Conservation (phyloP, 2,329 filamentous ascomycete genomes). For the Fusarium paranaense region DNA sequence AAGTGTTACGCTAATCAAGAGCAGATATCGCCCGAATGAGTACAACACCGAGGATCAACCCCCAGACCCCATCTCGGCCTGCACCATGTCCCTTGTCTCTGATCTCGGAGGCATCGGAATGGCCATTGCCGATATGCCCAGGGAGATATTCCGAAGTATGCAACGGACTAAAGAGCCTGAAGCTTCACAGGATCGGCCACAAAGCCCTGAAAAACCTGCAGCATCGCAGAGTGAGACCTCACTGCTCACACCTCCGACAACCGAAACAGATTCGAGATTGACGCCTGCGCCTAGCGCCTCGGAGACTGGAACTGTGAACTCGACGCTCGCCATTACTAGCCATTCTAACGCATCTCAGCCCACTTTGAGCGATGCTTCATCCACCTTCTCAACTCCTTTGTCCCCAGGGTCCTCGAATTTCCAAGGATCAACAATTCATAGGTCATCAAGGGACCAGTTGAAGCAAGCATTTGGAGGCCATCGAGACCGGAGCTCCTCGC, state of each 20-base stretch:
- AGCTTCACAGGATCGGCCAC: not conserved
- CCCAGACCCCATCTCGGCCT: conserved; percentile 82
- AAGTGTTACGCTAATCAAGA: conserved; percentile 12
- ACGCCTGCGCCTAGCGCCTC: conserved; percentile 14
- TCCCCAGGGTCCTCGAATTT: conserved; percentile 22
- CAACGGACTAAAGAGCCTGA: conserved; percentile 36
- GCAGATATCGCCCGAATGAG: conserved; percentile 66
- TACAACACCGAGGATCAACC: conserved; percentile 84
- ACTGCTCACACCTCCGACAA: not conserved
- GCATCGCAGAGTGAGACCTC: conserved; percentile 18
- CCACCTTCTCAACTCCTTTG: conserved; percentile 25
- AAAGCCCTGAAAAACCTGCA: conserved; percentile 1
- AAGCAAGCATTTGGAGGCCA: conserved; percentile 27
- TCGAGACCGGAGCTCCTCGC: conserved; percentile 30
- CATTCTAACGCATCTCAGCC: conserved; percentile 39
- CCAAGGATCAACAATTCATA: conserved; percentile 21
- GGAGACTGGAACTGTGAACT: conserved; percentile 8
- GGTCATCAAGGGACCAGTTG: conserved; percentile 29
- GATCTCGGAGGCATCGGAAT: conserved; percentile 86
- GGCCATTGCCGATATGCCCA: conserved; percentile 80
- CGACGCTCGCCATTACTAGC: conserved; percentile 8
- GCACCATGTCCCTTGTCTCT: conserved; percentile 80
- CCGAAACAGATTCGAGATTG: conserved; percentile 17
- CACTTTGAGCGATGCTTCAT: conserved; percentile 37
- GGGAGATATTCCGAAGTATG: conserved; percentile 63